A percentile compares a stretch with the other conserved stretches of the same genome.
Evolutionary conservation across 352 stramenopile genomes (phyloP).

Genomic region (Phytopythium chamaehyphon): DNA sequence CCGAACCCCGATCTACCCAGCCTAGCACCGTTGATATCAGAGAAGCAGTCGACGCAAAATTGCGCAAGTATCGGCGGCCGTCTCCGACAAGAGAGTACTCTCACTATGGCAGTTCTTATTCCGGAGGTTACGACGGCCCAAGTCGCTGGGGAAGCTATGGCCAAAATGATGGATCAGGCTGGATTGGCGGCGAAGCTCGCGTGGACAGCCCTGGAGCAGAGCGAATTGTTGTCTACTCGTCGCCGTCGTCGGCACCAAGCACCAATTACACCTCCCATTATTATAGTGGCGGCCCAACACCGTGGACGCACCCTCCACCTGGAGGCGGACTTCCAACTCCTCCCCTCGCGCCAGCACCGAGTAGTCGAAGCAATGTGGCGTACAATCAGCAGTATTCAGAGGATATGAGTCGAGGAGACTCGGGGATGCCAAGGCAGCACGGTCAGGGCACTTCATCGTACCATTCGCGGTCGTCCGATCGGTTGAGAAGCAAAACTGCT

Average conservation of each 20-base stretch:
- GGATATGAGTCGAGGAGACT: not conserved
- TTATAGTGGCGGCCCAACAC: constrained; percentile 1
- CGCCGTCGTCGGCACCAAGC: constrained; percentile 5
- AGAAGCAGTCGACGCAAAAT: not conserved
- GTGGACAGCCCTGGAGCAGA: constrained; percentile 19
- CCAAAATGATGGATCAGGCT: constrained; percentile 14
- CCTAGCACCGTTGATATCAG: not conserved
- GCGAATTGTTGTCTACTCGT: constrained; percentile 34
- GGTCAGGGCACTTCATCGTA: constrained; percentile 12
- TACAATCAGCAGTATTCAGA: not conserved
- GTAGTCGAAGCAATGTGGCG: not conserved
- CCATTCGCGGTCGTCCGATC: constrained; percentile 14
- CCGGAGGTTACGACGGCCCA: constrained; percentile 8
- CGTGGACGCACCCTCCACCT: constrained; percentile 4
- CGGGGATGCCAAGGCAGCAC: constrained; percentile 8
- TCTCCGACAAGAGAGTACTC: constrained; percentile 17
- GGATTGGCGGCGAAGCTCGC: constrained; percentile 13
- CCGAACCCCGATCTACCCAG: not conserved
- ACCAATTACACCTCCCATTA: constrained; percentile 5
- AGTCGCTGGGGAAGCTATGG: constrained; percentile 23
- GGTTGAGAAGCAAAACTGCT: constrained; percentile 11
- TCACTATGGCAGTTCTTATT: constrained; percentile 6
- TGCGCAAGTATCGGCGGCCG: constrained; percentile 12
- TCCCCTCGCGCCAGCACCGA: not conserved
- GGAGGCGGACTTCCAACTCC: not conserved